Evolutionary conservation across 345 rosid genomes (phyloP).

Genomic region (Gossypium australe): DNA sequence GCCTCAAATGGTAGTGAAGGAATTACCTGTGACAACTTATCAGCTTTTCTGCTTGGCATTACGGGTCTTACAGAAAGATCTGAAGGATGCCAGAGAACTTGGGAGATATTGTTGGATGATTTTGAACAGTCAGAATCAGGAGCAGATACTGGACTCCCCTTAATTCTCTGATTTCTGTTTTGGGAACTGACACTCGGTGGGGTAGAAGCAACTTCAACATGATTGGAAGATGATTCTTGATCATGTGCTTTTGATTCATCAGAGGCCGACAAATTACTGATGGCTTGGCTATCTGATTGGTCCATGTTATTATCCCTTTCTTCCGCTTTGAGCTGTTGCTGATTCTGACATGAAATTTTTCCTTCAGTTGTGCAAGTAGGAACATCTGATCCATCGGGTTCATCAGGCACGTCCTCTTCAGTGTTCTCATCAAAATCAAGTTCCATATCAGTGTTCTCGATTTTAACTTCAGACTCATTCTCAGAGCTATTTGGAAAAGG

Average conservation of each 20-base stretch:
- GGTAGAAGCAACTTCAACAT: slow-evolving; percentile 49
- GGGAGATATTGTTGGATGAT: slow-evolving; percentile 50
- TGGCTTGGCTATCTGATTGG: slow-evolving; percentile 32
- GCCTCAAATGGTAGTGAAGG: slow-evolving; percentile 82
- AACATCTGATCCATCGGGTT: slow-evolving; percentile 55
- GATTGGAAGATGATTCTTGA: slow-evolving; percentile 53
- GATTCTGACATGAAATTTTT: slow-evolving; percentile 27
- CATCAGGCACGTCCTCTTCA: slow-evolving; percentile 78
- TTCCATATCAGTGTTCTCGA: slow-evolving; percentile 94
- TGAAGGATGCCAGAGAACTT: slow-evolving; percentile 87
- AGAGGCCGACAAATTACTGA: slow-evolving; percentile 30
- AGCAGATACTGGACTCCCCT: slow-evolving; percentile 43
- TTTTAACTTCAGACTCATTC: slow-evolving; percentile 84
- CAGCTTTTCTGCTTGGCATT: slow-evolving; percentile 92
- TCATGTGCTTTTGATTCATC: slow-evolving; percentile 47
- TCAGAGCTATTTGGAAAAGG: slow-evolving; percentile 67
- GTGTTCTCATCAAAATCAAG: slow-evolving; percentile 85
- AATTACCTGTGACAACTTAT: slow-evolving; percentile 48
- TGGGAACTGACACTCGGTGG: slow-evolving; percentile 65
- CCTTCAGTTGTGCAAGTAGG: slow-evolving; percentile 35
- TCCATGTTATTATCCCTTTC: slow-evolving; percentile 35
- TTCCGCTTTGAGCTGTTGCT: slow-evolving; percentile 32
- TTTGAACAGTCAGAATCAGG: slow-evolving; percentile 48
- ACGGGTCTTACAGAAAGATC: slow-evolving; percentile 96
- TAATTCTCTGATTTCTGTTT: slow-evolving; percentile 48